Base-by-base conservation (phyloP, 1,284 basidiomycete species). In the Leccinum subrobustum region DNA sequence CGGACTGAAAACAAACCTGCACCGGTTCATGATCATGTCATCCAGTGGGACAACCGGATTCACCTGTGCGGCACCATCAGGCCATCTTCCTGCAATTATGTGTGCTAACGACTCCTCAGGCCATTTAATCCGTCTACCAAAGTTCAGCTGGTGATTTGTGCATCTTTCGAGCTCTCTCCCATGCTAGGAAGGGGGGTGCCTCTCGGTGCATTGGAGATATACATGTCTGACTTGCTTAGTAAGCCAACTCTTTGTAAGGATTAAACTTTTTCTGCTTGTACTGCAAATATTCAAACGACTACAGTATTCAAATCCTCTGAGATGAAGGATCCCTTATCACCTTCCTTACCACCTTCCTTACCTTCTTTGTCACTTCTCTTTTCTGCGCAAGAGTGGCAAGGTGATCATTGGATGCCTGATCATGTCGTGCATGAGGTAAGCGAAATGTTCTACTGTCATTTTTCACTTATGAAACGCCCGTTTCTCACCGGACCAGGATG, bases 11-110 rank as follows among this genome's bases (percentile, higher is more conserved):
- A 29, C 1, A 70, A 68, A 20, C 37, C 54, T 0, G 50, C 39
- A 12, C 11, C 3, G 7, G 35, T 60, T 0, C 3, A 60, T 14
- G 58, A 58, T 4, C 37, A n/a, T 14, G 3, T 44, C 5, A 27
- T 68, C 11, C 48, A 68, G 12, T 68, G 66, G 68, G 33, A 61
- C 9, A 58, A 66, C 9, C 3, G 6, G 6, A 58, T 68, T n/a
- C 14, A 25, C 0, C 11, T 69, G 66, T 67, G 2, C 27, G 63
- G 4, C 3, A 8, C 20, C 23, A 6, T 16, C 29, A 29, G 29
- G 29, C 29, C 29, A 29, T 29, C 29, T 29, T 29, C 29, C 29
- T 29, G 29, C 29, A 29, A 29, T 29, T 29, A 29, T 29, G 9
- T 29, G n/a, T 29, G 29, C 8, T 67, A 2, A 64, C 12, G 4